phyloP scores from a whole-genome alignment of 148 eudicot genomes.

The Chenopodium suecicum region DNA sequence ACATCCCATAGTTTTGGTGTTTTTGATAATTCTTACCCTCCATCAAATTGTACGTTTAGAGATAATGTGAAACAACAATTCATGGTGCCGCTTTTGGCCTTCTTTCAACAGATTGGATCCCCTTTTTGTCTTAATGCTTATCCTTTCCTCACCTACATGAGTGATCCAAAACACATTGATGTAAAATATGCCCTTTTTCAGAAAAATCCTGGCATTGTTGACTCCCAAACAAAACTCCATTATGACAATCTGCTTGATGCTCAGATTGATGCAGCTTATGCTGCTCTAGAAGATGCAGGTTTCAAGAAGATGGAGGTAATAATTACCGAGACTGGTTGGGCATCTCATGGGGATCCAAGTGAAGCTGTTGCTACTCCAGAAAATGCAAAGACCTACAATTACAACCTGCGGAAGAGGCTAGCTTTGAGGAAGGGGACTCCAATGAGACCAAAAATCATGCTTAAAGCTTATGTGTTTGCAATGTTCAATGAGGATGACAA shows the following conservation, averaged over 20 bases:
- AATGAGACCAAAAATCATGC: conserved; percentile 50
- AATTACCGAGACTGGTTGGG: conserved; percentile 91
- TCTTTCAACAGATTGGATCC: conserved; percentile 53
- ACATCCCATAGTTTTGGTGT: conserved; percentile 66
- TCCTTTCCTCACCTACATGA: conserved; percentile 69
- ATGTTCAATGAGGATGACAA: conserved; percentile 71
- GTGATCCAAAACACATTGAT: conserved; percentile 58
- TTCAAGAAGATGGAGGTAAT: conserved; percentile 70
- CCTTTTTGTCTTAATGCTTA: conserved; percentile 78
- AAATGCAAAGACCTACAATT: conserved; percentile 78
- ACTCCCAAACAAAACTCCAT: conserved; percentile 56
- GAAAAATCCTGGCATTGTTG: conserved; percentile 51
- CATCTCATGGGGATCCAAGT: conserved; percentile 69
- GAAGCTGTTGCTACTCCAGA: conserved; percentile 65
- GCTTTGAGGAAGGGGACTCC: conserved; percentile 83
- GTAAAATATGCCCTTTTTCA: conserved; percentile 72
- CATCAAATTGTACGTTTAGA: conserved; percentile 57
- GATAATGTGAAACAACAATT: conserved; percentile 40
- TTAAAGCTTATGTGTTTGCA: conserved; percentile 75
- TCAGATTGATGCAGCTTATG: conserved; percentile 80
- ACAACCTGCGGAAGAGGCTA: conserved; percentile 73
- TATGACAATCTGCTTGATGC: conserved; percentile 90
- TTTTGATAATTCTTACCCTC: conserved; percentile 68
- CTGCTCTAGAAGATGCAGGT: conserved; percentile 78
- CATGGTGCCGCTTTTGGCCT: conserved; percentile 59